These are phyloP conservation scores for Colletotrichum abscissum DNA, from an alignment of 2,329 filamentous ascomycete genomes.

Conservation along the genomic window DNA sequence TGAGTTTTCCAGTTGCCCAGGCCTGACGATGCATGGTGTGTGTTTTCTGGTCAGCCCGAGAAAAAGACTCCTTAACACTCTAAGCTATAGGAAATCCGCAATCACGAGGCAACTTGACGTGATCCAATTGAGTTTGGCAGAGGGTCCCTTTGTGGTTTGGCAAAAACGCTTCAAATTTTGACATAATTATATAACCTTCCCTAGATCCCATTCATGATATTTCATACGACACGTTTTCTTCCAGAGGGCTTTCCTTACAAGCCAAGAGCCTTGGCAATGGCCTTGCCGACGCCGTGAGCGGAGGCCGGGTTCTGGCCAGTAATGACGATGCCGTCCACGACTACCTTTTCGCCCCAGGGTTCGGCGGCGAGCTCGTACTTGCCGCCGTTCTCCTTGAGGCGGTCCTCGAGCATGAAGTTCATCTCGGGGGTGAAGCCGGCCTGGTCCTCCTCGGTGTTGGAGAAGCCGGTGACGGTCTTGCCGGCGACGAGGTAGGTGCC, in stretches of 20 bases:
- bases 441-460: slow-evolving; percentile 67
- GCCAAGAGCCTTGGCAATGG: slow-evolving; percentile 58
- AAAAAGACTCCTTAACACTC: not conserved
- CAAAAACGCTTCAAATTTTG: not conserved
- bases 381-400: slow-evolving; percentile 62
- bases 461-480: slow-evolving; percentile 70
- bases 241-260: not conserved
- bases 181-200: slow-evolving; percentile 7
- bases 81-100: not conserved
- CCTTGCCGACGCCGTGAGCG: slow-evolving; percentile 62
- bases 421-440: slow-evolving; percentile 61
- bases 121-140: not conserved
- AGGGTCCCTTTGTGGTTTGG: not conserved
- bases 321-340: slow-evolving; percentile 63
- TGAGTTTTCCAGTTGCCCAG: too few species aligned
- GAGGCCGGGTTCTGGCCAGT: slow-evolving; percentile 70
- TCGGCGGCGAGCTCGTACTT: slow-evolving; percentile 64
- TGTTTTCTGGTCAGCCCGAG: not conserved
- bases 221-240: not conserved
- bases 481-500: slow-evolving; percentile 67
- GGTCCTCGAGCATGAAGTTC: slow-evolving; percentile 70
- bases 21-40: not conserved
- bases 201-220: slow-evolving; percentile 5
- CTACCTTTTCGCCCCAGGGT: slow-evolving; percentile 60
- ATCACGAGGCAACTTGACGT: not conserved